Evolutionary conservation across 1,284 basidiomycete species (phyloP).

Genomic region (Cryptococcus sp.): DNA sequence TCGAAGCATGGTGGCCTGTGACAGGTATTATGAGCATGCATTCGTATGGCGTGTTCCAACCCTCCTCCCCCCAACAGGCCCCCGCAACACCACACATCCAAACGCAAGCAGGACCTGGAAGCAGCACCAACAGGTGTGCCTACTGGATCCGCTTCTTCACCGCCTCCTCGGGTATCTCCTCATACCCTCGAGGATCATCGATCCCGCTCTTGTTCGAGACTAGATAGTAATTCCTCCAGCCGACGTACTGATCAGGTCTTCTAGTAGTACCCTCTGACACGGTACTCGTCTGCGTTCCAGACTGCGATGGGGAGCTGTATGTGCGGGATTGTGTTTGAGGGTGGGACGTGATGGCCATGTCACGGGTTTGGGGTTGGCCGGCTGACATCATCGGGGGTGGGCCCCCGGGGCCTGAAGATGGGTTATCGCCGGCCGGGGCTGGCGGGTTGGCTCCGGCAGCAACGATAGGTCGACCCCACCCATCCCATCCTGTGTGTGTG

Average conservation of each 20-base stretch:
- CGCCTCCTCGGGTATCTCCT: conserved; percentile 4
- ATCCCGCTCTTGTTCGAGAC: not conserved
- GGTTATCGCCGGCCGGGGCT: not conserved
- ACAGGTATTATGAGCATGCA: conserved; percentile 10
- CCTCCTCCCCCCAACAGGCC: not conserved
- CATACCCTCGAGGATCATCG: conserved; percentile 12
- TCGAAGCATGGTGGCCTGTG: conserved; percentile 38
- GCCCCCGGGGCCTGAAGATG: not conserved
- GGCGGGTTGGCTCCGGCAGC: conserved; percentile 17
- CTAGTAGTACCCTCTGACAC: conserved; percentile 12
- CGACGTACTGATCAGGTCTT: conserved; percentile 42
- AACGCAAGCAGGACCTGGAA: no score
- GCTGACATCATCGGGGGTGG: not conserved
- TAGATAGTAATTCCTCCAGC: conserved; percentile 27
- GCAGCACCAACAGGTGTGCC: not conserved
- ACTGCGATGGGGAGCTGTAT: not conserved
- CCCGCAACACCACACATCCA: not conserved
- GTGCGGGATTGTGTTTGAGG: not conserved
- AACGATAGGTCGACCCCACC: conserved; percentile 41
- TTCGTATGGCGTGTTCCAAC: not conserved
- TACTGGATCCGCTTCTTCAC: conserved; percentile 5
- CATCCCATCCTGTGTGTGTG: conserved; percentile 32
- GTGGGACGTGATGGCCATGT: conserved; percentile 15
- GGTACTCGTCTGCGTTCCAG: conserved; percentile 10
- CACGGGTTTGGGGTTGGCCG: conserved; percentile 8